A percentile compares a stretch with the other conserved stretches of the same genome.
phyloP scores from a whole-genome alignment of 768 basidiomycete genomes.

The Mycena metata region DNA sequence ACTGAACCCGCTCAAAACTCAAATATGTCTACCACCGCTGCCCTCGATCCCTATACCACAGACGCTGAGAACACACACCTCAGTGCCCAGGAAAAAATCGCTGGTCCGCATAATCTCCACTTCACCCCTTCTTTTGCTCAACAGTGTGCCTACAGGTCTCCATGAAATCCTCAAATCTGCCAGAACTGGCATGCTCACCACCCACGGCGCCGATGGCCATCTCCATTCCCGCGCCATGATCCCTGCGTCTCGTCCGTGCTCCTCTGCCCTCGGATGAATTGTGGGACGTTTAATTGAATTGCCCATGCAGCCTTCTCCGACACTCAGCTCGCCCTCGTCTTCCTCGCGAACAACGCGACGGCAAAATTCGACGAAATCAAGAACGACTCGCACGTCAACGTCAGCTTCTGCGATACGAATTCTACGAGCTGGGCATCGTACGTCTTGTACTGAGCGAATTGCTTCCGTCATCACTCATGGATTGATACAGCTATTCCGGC shows the following conservation, averaged over 20 bases:
- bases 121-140: not conserved
- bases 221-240: slow-evolving; percentile 89
- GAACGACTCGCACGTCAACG: slow-evolving; percentile 83
- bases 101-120: slow-evolving; percentile 54
- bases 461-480: not conserved
- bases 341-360: slow-evolving; percentile 81
- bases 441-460: slow-evolving; percentile 31
- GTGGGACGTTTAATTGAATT: slow-evolving; percentile 4
- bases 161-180: slow-evolving; percentile 74
- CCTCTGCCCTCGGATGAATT: not conserved
- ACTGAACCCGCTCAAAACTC: not conserved
- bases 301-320: slow-evolving; percentile 57
- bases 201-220: slow-evolving; percentile 73
- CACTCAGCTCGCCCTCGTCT: slow-evolving; percentile 69
- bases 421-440: slow-evolving; percentile 84
- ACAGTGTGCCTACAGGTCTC: slow-evolving; percentile 57
- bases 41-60: slow-evolving; percentile 81
- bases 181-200: slow-evolving; percentile 83
- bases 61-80: slow-evolving; percentile 71
- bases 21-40: slow-evolving; percentile 43
- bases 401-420: slow-evolving; percentile 78
- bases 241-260: slow-evolving; percentile 70
- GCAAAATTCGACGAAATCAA: slow-evolving; percentile 84
- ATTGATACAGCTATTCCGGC: slow-evolving; percentile 71
- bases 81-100: slow-evolving; percentile 75